Percentiles rank a stretch among this genome's conserved stretches.
Conservation (phyloP, 495 filamentous ascomycete genomes). For the Articulospora tetracladia region DNA sequence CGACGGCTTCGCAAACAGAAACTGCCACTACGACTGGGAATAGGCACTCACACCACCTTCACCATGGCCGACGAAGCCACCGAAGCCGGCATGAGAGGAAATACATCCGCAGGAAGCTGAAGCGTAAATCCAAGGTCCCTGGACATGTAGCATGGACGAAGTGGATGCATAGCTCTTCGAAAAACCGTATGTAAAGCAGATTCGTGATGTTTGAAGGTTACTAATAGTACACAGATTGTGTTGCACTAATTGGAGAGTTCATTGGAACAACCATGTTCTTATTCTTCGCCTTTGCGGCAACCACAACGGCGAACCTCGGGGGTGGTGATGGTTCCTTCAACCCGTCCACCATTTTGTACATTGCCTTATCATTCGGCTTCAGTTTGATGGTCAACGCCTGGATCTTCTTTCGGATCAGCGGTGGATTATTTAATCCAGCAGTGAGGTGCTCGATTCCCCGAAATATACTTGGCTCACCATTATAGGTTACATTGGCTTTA, state of each 20-base stretch:
- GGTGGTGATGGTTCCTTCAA: conserved; percentile 23
- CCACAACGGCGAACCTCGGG: conserved; percentile 28
- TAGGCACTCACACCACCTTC: not conserved
- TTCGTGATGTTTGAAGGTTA: too few species aligned
- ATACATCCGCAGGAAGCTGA: not conserved
- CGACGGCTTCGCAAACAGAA: not conserved
- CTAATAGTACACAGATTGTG: conserved; percentile 1
- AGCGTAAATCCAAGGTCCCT: not conserved
- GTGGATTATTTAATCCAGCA: conserved; percentile 71
- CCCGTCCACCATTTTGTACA: conserved; percentile 56
- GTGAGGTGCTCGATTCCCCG: conserved; percentile 43
- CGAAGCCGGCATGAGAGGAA: not conserved
- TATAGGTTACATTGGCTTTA: conserved; percentile 49
- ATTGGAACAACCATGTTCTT: conserved; percentile 13
- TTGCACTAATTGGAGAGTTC: conserved; percentile 12
- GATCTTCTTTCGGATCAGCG: conserved; percentile 61
- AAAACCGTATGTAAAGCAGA: conserved; percentile 2
- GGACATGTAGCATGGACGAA: conserved; percentile 10
- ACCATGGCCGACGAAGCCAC: not conserved
- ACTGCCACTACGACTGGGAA: not conserved
- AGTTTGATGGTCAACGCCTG: conserved; percentile 59
- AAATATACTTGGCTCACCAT: not conserved
- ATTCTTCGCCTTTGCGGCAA: conserved; percentile 32
- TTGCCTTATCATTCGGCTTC: conserved; percentile 55
- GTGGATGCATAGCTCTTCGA: conserved; percentile 8